A percentile compares a stretch with the other conserved stretches of the same genome.
These are phyloP conservation scores for Aspergillus pseudotamarii DNA, from an alignment of 2,329 filamentous ascomycete species.

Conservation along the genomic window DNA sequence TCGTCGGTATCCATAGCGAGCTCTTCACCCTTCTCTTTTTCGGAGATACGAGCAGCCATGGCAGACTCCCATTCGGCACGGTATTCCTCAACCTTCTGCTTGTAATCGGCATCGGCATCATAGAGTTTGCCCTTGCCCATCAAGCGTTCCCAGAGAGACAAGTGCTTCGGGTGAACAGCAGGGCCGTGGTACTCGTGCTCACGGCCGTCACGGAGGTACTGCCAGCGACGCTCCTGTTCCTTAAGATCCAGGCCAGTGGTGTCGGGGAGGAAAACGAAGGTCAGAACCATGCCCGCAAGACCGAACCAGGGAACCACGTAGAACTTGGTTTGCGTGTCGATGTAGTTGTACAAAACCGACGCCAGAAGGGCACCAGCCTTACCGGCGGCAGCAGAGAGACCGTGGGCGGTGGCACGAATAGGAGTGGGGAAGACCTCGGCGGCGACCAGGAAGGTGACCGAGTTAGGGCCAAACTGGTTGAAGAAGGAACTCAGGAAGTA, in stretches of 20 bases:
- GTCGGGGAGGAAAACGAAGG: slow-evolving; percentile 86
- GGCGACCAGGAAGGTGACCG: slow-evolving; percentile 92
- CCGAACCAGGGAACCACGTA: slow-evolving; percentile 95
- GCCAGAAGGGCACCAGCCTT: slow-evolving; percentile 87
- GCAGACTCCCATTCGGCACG: slow-evolving; percentile 58
- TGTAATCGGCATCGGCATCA: slow-evolving; percentile 78
- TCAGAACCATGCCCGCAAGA: slow-evolving; percentile 80
- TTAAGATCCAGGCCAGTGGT: slow-evolving; percentile 95
- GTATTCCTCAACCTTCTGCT: slow-evolving; percentile 84
- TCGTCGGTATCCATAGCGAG: slow-evolving; percentile 47
- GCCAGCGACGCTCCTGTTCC: slow-evolving; percentile 94
- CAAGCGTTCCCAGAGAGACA: slow-evolving; percentile 85
- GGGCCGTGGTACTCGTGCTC: slow-evolving; percentile 88
- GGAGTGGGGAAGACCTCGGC: slow-evolving; percentile 96
- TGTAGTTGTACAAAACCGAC: slow-evolving; percentile 93
- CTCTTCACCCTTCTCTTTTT: slow-evolving; percentile 47
- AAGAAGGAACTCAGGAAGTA: slow-evolving; percentile 98
- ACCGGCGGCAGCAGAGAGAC: slow-evolving; percentile 87
- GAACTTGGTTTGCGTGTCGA: slow-evolving; percentile 80
- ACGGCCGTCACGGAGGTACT: slow-evolving; percentile 77
- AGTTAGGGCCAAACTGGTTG: slow-evolving; percentile 98
- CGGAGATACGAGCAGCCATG: slow-evolving; percentile 51
- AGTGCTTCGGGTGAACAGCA: slow-evolving; percentile 84
- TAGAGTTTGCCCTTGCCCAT: slow-evolving; percentile 79
- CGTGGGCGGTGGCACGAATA: slow-evolving; percentile 89